Evolutionary conservation across 192 early-diverging fungal species (phyloP).

Genomic region (Mortierella hygrophila): DNA sequence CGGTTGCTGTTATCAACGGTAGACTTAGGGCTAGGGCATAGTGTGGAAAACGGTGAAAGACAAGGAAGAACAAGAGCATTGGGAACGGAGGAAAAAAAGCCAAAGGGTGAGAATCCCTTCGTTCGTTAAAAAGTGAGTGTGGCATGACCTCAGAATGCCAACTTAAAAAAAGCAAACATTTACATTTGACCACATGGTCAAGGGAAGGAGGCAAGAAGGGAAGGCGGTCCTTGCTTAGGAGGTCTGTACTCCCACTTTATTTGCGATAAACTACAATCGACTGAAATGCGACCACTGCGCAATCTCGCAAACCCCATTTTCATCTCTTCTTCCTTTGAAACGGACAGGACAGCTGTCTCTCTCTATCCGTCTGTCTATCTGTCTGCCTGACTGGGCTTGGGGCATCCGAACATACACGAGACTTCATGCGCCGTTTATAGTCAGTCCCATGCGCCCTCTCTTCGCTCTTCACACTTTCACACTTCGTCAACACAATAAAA

Average conservation of each 20-base stretch:
- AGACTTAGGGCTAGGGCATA: too few relatives aligned
- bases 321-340: too few relatives aligned
- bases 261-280: not conserved
- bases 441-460: not conserved
- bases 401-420: not conserved
- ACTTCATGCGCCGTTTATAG: not conserved
- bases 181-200: not conserved
- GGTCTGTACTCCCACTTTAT: not conserved
- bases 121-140: not conserved
- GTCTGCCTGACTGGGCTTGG: not conserved
- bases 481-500: too few relatives aligned
- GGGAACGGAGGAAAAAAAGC: too few relatives aligned
- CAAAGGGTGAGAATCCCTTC: too few relatives aligned
- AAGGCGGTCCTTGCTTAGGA: not conserved
- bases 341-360: too few relatives aligned
- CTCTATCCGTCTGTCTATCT: too few relatives aligned
- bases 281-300: too few relatives aligned
- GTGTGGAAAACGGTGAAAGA: too few relatives aligned
- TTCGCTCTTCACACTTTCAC: not conserved
- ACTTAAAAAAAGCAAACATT: not conserved
- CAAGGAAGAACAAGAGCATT: too few relatives aligned
- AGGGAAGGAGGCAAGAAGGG: not conserved
- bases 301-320: too few relatives aligned
- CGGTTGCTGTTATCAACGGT: too few relatives aligned
- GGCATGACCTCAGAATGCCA: slow-evolving; percentile 5